These are phyloP conservation scores for Monosporascus cannonballus DNA, from an alignment of 2,329 filamentous ascomycete species.

Conservation along the genomic window DNA sequence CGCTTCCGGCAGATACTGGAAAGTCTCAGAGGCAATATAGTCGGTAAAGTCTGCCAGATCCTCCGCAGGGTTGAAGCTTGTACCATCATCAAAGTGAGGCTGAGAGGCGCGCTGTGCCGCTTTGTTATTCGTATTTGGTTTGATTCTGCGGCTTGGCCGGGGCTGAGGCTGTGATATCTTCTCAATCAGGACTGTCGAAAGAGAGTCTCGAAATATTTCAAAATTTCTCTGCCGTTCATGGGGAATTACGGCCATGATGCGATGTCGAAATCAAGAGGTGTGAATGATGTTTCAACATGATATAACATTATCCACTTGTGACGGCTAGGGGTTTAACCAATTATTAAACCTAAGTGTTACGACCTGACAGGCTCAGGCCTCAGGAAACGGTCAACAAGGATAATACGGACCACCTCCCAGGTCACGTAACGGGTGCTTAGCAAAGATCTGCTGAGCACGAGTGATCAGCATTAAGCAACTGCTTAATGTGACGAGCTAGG, in stretches of 20 bases:
- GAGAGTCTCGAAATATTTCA: constrained; percentile 65
- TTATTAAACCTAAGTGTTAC: no score
- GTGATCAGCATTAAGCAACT: no score
- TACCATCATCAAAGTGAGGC: constrained; percentile 6
- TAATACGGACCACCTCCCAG: no score
- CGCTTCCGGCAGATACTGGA: constrained; percentile 54
- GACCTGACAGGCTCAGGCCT: no score
- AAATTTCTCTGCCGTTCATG: constrained; percentile 42
- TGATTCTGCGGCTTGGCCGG: constrained; percentile 40
- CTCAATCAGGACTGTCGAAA: constrained; percentile 63
- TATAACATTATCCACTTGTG: no score
- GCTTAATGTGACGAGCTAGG: no score
- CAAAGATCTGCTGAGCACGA: no score
- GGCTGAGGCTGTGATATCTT: constrained; percentile 40
- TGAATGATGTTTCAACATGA: not conserved
- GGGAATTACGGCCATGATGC: constrained; percentile 5
- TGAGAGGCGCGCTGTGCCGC: constrained; percentile 1
- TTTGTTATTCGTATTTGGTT: constrained; percentile 26
- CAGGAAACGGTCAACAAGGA: no score
- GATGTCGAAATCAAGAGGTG: not conserved
- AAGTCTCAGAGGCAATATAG: constrained; percentile 68
- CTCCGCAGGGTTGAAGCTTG: constrained; percentile 40
- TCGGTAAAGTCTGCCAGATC: constrained; percentile 77
- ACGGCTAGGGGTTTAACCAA: no score
- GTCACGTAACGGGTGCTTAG: no score